Conservation (phyloP, 495 filamentous ascomycete species). For the Articulospora tetracladia region DNA sequence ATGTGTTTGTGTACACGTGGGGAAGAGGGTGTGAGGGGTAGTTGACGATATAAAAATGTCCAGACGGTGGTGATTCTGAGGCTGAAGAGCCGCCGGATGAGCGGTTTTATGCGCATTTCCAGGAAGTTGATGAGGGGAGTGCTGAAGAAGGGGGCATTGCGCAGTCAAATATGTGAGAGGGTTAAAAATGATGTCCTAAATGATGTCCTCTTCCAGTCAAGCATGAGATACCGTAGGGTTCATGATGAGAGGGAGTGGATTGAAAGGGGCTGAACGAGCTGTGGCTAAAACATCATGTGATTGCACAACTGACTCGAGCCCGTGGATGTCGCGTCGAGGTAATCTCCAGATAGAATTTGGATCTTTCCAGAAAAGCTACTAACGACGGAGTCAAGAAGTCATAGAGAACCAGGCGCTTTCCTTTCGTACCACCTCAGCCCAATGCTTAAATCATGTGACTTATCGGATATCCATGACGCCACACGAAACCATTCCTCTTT, state of each 20-base stretch:
- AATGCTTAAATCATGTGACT: background rate
- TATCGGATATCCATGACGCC: background rate
- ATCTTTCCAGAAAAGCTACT: too few relatives aligned
- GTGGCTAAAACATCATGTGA: background rate
- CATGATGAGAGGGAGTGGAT: too few relatives aligned
- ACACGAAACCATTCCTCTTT: background rate
- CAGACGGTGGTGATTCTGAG: conserved; percentile 1
- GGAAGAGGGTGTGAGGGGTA: background rate
- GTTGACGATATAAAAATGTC: background rate
- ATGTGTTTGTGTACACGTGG: conserved; percentile 19
- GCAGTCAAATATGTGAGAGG: background rate
- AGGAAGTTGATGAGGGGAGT: background rate
- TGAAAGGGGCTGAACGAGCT: too few relatives aligned
- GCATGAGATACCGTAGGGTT: too few relatives aligned
- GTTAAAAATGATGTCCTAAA: too few relatives aligned
- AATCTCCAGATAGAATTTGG: too few relatives aligned
- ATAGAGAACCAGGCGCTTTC: too few relatives aligned
- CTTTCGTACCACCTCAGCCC: too few relatives aligned
- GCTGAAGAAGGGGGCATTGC: background rate
- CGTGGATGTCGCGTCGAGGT: too few relatives aligned
- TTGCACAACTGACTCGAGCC: background rate
- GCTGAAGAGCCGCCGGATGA: conserved; percentile 10
- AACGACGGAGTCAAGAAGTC: too few relatives aligned
- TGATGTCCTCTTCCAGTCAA: too few relatives aligned
- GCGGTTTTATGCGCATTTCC: background rate